Evolutionary conservation across 768 basidiomycete genomes (phyloP).

Genomic region (Tremella mesenterica): DNA sequence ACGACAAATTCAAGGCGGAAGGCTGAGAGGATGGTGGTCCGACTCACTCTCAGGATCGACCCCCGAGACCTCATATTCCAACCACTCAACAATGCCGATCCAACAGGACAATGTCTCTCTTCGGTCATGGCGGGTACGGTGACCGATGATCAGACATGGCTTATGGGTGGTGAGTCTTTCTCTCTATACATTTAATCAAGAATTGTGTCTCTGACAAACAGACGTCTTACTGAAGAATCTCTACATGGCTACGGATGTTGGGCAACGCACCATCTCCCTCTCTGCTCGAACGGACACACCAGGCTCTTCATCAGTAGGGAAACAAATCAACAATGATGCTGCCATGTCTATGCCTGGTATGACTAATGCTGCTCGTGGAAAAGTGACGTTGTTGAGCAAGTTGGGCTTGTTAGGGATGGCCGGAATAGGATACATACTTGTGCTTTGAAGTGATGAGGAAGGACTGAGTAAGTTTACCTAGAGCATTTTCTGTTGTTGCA

Average conservation of each 20-base stretch:
- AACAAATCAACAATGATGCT: background rate
- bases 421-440: too few species aligned
- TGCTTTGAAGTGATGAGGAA: too few species aligned
- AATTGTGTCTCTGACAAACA: background rate
- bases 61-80: constrained; percentile 20
- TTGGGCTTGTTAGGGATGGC: too few species aligned
- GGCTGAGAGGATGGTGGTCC: constrained; percentile 2
- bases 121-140: constrained; percentile 61
- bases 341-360: background rate
- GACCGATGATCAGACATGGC: constrained; percentile 57
- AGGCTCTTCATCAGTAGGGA: constrained; percentile 5
- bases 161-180: constrained; percentile 56
- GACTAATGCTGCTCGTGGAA: too few species aligned
- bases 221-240: constrained; percentile 29
- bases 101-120: constrained; percentile 51
- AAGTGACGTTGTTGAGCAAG: too few species aligned
- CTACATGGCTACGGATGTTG: constrained; percentile 30
- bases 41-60: constrained; percentile 12
- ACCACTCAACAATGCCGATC: constrained; percentile 2
- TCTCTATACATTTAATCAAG: background rate
- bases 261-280: constrained; percentile 19
- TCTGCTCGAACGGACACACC: constrained; percentile 20
- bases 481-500: too few species aligned
- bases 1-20: constrained; percentile 43
- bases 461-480: too few species aligned